Base-by-base conservation (phyloP, 306 rosid species). In the Canavalia gladiata region DNA sequence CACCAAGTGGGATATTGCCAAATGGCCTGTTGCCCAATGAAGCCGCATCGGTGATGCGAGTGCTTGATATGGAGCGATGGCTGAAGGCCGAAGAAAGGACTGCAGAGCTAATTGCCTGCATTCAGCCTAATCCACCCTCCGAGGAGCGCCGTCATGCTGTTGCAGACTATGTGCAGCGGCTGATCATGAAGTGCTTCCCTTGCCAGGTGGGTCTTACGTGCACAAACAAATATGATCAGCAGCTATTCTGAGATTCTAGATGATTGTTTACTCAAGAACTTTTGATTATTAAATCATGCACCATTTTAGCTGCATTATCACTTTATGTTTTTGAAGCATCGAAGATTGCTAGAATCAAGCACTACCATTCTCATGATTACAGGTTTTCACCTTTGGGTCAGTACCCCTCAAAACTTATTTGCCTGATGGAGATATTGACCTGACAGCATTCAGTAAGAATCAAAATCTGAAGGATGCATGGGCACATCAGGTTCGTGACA, bases 361-460 rank as follows among this genome's bases (percentile, higher is more conserved):
- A 31, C 4, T 29, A 31, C 4, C 1, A 18, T 51, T 45, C 72
- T 74, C 65, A 51, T 56, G 46, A 65, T 71, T 68, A 72, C 89
- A 92, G 95, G 97, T 89, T 68, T 89, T 91, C 84, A 89, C 94
- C 63, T 92, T 92, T 91, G 97, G 97, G 70, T 92, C 97, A 37
- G 97, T 92, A n/a, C 97, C 97, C 75, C 90, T 92, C 65, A 92
- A 92, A 80, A 92, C 97, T 13, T 92, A 92, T 89, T 81, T 92
- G 84, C 97, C 97, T 77, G 97, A 92, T 89, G 97, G 97, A 68
- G 97, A 92, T 81, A 92, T 91, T 87, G 97, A 92, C 88, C 81
- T 92, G 47, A 91, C 97, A 46, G 89, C 95, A 75, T 92, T 92
- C 74, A 84, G 97, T 76, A 79, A 84, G 85, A 86, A 81, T 81